A percentile compares a stretch with the other conserved stretches of the same genome.
Evolutionary conservation across 306 rosid genomes (phyloP).

Genomic region (Quercus suber): DNA sequence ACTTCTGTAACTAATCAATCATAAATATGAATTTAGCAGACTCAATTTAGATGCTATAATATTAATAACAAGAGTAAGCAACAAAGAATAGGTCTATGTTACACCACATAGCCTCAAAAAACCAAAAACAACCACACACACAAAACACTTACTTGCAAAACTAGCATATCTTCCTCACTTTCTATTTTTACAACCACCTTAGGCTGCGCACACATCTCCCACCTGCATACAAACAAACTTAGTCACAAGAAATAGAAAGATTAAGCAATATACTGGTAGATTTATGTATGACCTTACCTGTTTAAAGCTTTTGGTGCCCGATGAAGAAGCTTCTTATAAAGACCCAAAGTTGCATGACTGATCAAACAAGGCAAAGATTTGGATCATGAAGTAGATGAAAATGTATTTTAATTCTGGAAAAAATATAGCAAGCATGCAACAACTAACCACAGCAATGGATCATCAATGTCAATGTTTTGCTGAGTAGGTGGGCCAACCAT

Average conservation of each 20-base stretch:
- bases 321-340: conserved; percentile 74
- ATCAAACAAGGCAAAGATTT: conserved; percentile 16
- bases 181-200: conserved; percentile 94
- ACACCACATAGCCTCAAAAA: background rate
- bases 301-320: conserved; percentile 87
- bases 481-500: background rate
- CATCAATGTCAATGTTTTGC: background rate
- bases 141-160: conserved; percentile 61
- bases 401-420: background rate
- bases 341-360: conserved; percentile 94
- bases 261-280: background rate
- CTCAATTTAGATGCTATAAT: background rate
- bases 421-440: background rate
- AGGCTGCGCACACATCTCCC: conserved; percentile 98
- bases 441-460: background rate
- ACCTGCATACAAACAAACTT: conserved; percentile 48
- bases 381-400: background rate
- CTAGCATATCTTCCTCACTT: conserved; percentile 86
- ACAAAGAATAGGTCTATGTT: background rate
- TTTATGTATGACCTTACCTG: conserved; percentile 35
- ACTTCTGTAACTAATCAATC: background rate
- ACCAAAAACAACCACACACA: background rate
- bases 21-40: background rate
- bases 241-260: conserved; percentile 3
- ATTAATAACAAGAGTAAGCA: background rate